phyloP scores from a whole-genome alignment of 768 basidiomycete genomes.

The Rhodocollybia butyracea region DNA sequence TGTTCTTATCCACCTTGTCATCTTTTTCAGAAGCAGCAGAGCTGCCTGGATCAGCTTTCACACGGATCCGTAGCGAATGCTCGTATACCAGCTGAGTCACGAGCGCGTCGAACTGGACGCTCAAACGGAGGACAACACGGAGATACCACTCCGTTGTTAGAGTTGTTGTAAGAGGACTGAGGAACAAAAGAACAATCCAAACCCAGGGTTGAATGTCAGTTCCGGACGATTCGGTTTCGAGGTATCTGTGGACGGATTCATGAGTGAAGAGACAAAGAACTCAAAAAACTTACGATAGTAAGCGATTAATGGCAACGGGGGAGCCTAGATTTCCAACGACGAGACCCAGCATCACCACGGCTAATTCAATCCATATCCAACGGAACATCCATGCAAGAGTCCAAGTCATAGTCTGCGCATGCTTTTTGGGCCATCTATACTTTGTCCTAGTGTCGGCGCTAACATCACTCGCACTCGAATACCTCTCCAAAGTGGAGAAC shows the following conservation, averaged over 20 bases:
- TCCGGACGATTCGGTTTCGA: constrained; percentile 51
- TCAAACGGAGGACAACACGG: constrained; percentile 28
- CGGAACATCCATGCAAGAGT: not conserved
- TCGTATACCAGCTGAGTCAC: constrained; percentile 21
- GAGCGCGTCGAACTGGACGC: constrained; percentile 19
- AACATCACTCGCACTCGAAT: not conserved
- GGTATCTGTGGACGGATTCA: constrained; percentile 38
- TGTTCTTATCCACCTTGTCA: not conserved
- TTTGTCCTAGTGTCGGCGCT: too few species aligned
- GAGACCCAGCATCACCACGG: not conserved
- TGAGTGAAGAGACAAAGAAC: not conserved
- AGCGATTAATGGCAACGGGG: constrained; percentile 1
- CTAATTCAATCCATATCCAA: not conserved
- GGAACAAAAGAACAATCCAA: constrained; percentile 53
- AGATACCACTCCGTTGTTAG: constrained; percentile 52
- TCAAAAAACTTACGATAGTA: constrained; percentile 6
- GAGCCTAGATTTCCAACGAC: not conserved
- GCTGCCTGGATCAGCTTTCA: constrained; percentile 32
- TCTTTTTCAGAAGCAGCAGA: constrained; percentile 9
- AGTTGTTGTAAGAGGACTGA: constrained; percentile 40
- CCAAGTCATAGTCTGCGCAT: not conserved
- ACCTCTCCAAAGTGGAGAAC: not conserved
- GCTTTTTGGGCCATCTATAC: not conserved
- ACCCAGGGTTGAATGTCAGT: constrained; percentile 61
- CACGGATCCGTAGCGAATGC: constrained; percentile 43